Evolutionary conservation across 169 alveolate genomes (phyloP), one percentile per base, ranked within the genome.

Genomic region (Plasmodium blacklocki): DNA sequence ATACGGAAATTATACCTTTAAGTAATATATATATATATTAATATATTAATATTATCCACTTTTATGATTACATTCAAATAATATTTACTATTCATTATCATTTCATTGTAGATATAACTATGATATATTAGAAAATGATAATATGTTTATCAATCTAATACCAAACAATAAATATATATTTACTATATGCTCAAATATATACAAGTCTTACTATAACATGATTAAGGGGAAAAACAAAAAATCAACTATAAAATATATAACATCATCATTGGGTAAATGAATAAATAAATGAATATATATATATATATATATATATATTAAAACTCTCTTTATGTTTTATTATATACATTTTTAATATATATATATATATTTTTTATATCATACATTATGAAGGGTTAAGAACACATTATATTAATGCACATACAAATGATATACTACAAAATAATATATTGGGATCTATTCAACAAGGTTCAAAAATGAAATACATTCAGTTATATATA

Each of bases 141-240:
- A 49, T n/a, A 32, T 83, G 39, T 68, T 68, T 54, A 43, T 83
- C 19, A 83, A 83, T 62, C 7, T 83, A 62, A 52, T 83, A 12
- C 67, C 85, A 15, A 83, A 83, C 54, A 68, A 83, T 54, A 83
- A 83, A 49, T 83, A 83, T 56, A 47, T 83, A 9, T 83, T 52
- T 54, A 68, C 83, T 12, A 83, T 83, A 58, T 83, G 91, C 64
- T 83, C 91, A 58, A 83, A 83, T 39, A 83, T 83, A 26, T 26
- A 83, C 43, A 83, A 83, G 18, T 68, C 85, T n/a, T 68, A 83
- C 39, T 83, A 83, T 19, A 83, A 68, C 52, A 68, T 83, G n/a
- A 9, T 83, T 47, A 39, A 64, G 18, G 91, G 91, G 29, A 50
- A 56, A 8, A 83, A 83, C 83, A 83, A 68, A 67, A 59, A 73